Evolutionary conservation across 352 stramenopile genomes (phyloP), one percentile per base, ranked within the genome.

Genomic region (Peronospora belbahrii): DNA sequence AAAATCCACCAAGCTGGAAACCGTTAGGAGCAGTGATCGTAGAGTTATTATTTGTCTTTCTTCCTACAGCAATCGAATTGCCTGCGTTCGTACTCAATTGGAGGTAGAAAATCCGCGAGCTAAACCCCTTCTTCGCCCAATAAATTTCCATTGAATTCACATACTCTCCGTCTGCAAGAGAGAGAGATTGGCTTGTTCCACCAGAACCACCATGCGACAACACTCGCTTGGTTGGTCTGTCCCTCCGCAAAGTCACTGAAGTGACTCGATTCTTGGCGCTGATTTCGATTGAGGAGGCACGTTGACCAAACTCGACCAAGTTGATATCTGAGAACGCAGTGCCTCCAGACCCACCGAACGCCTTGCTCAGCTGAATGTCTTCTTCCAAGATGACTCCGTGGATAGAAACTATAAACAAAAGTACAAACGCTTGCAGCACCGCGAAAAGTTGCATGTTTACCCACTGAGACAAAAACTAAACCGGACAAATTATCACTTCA

Each of bases 1-100:
- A 67, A 35, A 67, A 67, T 1, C 59, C 59, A 25, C 54, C 54
- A 2, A 67, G 45, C 24, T 67, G 59, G 2, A 64, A 67, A 6
- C 59, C 59, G 42, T 51, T 13, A 14, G 59, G 44, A 14, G 59
- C 59, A 9, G 34, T 33, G 25, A 58, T 28, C 2, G 19, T 67
- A 10, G 34, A 18, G 15, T 28, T 47, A 23, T 57, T 22, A 4
- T 57, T 37, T 7, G 59, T 58, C 10, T 25, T 19, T 0, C 42
- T 64, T 23, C 59, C 59, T 42, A 11, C 58, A 10, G 22, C 33
- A 10, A 67, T 14, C 0, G 41, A 52, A 32, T 49, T 48, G n/a
- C 25, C 31, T 6, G n/a, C 36, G 36, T 54, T 67, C 7, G 59
- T 67, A 4, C 23, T 37, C 15, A 67, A 55, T 5, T 51, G 48